Base-by-base conservation (phyloP, 768 basidiomycete species). In the Mycena latifolia region DNA sequence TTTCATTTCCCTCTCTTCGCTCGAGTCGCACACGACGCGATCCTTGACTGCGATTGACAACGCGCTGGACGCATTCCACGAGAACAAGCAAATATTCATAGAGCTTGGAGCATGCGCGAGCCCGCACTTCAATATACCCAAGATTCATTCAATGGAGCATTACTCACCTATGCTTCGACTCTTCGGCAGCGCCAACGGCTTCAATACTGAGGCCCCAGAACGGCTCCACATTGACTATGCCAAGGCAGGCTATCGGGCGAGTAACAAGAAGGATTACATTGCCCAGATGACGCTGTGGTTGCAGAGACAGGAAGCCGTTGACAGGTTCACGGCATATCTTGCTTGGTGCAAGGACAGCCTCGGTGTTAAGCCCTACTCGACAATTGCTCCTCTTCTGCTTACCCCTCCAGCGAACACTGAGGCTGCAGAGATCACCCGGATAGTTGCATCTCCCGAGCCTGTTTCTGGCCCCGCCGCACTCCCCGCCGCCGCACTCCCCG, bases 61-160 rank as follows among this genome's bases (percentile, higher is more conserved):
- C 5, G 48, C 73, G 4, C 59, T 72, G 5, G 46, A 63, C 10
- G 39, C 27, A 6, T 77, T 77, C 55, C 74, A 77, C 54, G 18
- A 41, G 14, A 18, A 69, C 39, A 75, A 76, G 55, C 53, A 71
- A 7, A 50, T 71, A 6, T 77, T 79, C 55, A 43, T 75, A 9
- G 59, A 70, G 2, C 45, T 55, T 5, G 66, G 14, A n/a, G 41
- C 41, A 20, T 20, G 66, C 8, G 33, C 33, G 4, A 28, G 64
- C 3, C 53, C 20, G 7, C 65, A 79, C 47, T 79, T 81, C 62
- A 74, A 78, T 37, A 74, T 81, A 31, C 76, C 76, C 0, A 80
- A 80, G 59, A 37, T 77, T 17, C 76, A 78, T 60, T 64, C 65
- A 0, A 50, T 77, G 24, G 10, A 60, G 15, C 75, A 77, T 52